Conservation (phyloP, 2,329 filamentous ascomycete genomes). For the Monosporascus ibericus region DNA sequence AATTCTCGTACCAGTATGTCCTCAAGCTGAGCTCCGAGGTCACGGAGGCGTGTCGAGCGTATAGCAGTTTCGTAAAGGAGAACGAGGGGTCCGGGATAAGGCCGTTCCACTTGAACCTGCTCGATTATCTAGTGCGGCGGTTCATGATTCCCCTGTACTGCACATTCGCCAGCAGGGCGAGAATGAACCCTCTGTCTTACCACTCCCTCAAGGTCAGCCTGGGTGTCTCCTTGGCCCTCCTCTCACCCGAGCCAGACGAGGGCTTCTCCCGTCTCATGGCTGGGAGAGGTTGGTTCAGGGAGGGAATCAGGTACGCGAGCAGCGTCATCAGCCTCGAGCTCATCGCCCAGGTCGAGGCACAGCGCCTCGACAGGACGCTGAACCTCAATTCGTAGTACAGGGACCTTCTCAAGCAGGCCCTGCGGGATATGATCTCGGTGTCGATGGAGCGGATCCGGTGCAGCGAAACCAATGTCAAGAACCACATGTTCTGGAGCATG, state of each 20-base stretch:
- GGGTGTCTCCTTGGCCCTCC: constrained; percentile 33
- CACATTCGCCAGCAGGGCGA: constrained; percentile 35
- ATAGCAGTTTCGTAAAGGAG: constrained; percentile 13
- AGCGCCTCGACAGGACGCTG: constrained; percentile 23
- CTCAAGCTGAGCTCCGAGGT: constrained; percentile 29
- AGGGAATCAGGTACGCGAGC: constrained; percentile 29
- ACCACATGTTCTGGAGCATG: constrained; percentile 33
- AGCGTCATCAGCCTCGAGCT: constrained; percentile 31
- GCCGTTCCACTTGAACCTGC: constrained; percentile 39
- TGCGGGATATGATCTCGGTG: constrained; percentile 22
- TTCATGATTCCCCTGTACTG: constrained; percentile 51
- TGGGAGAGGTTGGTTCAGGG: constrained; percentile 35
- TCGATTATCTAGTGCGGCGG: constrained; percentile 47
- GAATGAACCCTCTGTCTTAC: constrained; percentile 38
- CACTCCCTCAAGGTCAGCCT: constrained; percentile 43
- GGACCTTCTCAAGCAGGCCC: constrained; percentile 25
- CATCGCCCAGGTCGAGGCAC: constrained; percentile 24
- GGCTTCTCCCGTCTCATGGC: constrained; percentile 31
- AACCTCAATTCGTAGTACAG: constrained; percentile 19
- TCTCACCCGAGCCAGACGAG: constrained; percentile 29
- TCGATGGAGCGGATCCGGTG: constrained; percentile 27
- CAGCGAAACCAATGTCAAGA: constrained; percentile 40
- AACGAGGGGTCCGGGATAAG: constrained; percentile 16
- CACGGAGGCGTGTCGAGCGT: constrained; percentile 16
- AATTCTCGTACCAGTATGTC: constrained; percentile 28